Conservation (phyloP, 306 rosid species). For the Vigna reflexopilosa region DNA sequence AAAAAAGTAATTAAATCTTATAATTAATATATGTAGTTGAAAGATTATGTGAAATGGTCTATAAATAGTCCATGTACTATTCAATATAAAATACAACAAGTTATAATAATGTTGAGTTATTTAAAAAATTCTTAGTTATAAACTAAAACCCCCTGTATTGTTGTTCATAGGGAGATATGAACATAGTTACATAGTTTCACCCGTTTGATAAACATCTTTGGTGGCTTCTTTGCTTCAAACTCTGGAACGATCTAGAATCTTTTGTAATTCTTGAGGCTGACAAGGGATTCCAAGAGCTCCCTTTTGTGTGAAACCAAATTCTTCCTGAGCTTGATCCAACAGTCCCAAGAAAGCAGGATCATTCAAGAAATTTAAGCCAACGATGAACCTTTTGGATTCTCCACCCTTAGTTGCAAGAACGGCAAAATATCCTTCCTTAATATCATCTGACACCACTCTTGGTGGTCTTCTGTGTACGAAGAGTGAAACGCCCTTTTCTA, state of each 20-base stretch:
- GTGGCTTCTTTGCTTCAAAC: not conserved
- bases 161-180: not conserved
- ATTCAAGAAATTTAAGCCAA: constrained; percentile 53
- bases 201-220: not conserved
- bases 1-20: too few relatives aligned
- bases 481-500: constrained; percentile 53
- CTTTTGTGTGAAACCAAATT: constrained; percentile 51
- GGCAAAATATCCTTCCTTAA: constrained; percentile 44
- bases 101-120: too few relatives aligned
- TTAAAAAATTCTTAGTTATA: too few relatives aligned
- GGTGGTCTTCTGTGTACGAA: constrained; percentile 36
- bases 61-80: too few relatives aligned
- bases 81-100: too few relatives aligned
- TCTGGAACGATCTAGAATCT: constrained; percentile 50
- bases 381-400: constrained; percentile 57
- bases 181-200: not conserved
- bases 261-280: constrained; percentile 56
- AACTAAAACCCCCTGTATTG: not conserved
- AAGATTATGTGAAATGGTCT: too few relatives aligned
- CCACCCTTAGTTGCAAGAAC: constrained; percentile 60
- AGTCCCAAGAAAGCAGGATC: constrained; percentile 63
- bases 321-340: constrained; percentile 61
- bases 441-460: not conserved
- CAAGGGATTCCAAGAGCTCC: constrained; percentile 71
- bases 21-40: too few relatives aligned